Base-by-base conservation (phyloP, 225 moss, liverwort and hornwort species). In the Polytrichum commune region DNA sequence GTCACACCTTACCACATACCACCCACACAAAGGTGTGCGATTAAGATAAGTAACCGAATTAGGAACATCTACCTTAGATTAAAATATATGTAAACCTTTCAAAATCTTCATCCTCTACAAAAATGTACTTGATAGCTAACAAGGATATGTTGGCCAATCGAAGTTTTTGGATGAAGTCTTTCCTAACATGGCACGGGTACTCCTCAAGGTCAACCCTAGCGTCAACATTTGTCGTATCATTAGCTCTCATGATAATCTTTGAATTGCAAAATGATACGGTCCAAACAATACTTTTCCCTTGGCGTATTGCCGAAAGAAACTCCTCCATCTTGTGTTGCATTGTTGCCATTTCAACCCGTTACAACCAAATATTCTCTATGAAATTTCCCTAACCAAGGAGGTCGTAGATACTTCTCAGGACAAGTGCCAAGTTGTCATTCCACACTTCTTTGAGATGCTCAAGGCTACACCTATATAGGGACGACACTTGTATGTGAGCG, bases 191-290 rank as follows among this genome's bases (percentile, higher is more conserved):
- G 0, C n/a, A 58, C 8, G 58, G 6, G 58, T 58, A 58, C 5
- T 7, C 0, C 0, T 1, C 24, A 58, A 20, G 58, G 20, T 58
- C 1, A 24, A 58, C n/a, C 1, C 3, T 0, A 16, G 13, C 13
- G 1, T 25, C 1, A 2, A 0, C 0, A 46, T 4, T 0, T 10
- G 3, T 16, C 3, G 0, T 0, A 46, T 13, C 3, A 13, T 1
- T 0, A 3, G 46, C 13, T 13, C 0, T 0, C 46, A 46, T 3
- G 0, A 0, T 13, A 13, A 46, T 46, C 0, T 0, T 2, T 46
- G 46, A 46, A 10, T 3, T 1, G 3, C 0, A 0, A 46, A 46
- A 13, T 0, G 0, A 0, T 13, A 1, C 0, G 0, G 3, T 0
- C 46, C 10, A 10, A 0, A 1, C 3, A 46, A 3, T 4, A 46